Base-by-base conservation (phyloP, 1,139 yeast genomes). In the Yamadazyma atmosphaerica region DNA sequence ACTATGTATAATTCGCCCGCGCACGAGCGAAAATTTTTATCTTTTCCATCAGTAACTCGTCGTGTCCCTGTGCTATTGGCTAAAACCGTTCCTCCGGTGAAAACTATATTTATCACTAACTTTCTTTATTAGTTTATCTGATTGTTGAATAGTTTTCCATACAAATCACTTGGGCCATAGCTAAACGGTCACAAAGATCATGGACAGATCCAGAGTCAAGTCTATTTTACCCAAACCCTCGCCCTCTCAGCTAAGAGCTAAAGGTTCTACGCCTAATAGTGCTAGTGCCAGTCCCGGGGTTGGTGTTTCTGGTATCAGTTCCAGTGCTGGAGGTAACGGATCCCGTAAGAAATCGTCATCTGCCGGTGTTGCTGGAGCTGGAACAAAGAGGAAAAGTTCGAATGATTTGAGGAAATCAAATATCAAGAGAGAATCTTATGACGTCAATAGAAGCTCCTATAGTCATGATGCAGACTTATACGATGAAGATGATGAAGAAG, bases 141-240 rank as follows among this genome's bases (percentile, higher is more conserved):
- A 6, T 19, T 19, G 22, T 19, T 19, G 9, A 9, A 19, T 19
- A 19, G 22, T 19, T 6, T 19, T 9, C 8, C 9, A 6, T 19
- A 9, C 6, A 6, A 6, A 9, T 19, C 22, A 6, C 22, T 6
- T 19, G 22, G 22, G 22, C 22, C 9, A 6, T 19, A 19, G 9
- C 22, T 19, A 19, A 6, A 6, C 22, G 9, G 9, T 9, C 22
- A 19, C 6, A 19, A 6, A 19, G 22, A 19, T 9, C 22, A 65
- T 65, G 70, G 73, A 68, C 42, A 67, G 64, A 52, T 56, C 66
- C 24, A 65, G 61, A 46, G 55, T 70, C 47, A 71, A 70, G 29
- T 51, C 52, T 18, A 58, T 54, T 39, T 47, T 49, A 35, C 55
- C 62, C 30, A 50, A 54, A 40, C 60, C 58, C 17, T 49, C 58